Base-by-base conservation (phyloP, 257 asterid species). In the Paulownia fortunei region DNA sequence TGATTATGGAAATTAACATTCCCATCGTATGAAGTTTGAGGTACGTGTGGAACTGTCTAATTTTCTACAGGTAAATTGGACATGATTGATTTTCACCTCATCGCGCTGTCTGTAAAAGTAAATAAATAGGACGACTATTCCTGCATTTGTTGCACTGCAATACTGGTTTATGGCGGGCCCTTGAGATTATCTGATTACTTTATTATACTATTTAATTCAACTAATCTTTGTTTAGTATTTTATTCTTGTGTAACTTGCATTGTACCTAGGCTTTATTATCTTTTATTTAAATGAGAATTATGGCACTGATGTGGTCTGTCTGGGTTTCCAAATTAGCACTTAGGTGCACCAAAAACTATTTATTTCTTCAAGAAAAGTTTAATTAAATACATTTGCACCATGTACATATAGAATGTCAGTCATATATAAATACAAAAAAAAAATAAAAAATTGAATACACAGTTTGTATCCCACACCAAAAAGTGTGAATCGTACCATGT, bases 131-230 rank as follows among this genome's bases (percentile, higher is more conserved):
- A 42, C 41, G n/a, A 58, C 27, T 58, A 27, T 47, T 46, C 27
- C 2, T 66, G 67, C 69, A 41, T 24, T 71, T 64, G 32, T 60
- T 75, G 56, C 30, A 34, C 27, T 41, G 42, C 16, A 13, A 73
- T 56, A 56, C 44, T 16, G 5, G 58, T 27, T 60, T 39, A 44
- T 75, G 80, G 80, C 54, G 74, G 80, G 74, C 52, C 80, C 80
- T 27, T 37, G 27, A 65, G 73, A 24, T 65, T 47, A 12, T 46
- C 52, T 64, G 65, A 36, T 36, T 51, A 34, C 39, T 8, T 55
- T 63, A 10, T 6, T 10, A 4, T 36, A 10, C 67, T 49, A 23
- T 65, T 76, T 65, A 10, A 65, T 65, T 49, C 63, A 64, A 76
- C 64, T 56, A 36, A 65, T 65, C 52, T 36, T 51, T 34, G 34